Percentiles rank a stretch among this genome's conserved stretches.
phyloP scores from a whole-genome alignment of 768 basidiomycete genomes.

The Lactarius akahatsu region DNA sequence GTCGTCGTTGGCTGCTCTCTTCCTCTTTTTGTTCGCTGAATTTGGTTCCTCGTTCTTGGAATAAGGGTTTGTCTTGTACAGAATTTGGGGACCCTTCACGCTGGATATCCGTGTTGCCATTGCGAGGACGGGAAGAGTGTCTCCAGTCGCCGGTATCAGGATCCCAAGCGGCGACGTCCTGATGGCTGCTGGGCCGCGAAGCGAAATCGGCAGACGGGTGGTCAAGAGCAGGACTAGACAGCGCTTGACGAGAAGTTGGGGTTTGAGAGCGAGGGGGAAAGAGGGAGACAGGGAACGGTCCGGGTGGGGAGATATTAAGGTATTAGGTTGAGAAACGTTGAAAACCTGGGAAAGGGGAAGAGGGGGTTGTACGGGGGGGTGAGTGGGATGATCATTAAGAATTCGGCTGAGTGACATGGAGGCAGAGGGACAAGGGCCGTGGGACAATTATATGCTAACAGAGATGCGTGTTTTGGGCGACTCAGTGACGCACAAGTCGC shows the following conservation, averaged over 20 bases:
- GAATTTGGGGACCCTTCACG: constrained; percentile 36
- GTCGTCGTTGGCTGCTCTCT: constrained; percentile 50
- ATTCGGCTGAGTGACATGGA: constrained; percentile 33
- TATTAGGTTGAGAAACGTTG: constrained; percentile 22
- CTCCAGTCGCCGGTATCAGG: constrained; percentile 40
- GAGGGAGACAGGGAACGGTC: constrained; percentile 24
- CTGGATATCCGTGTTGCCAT: constrained; percentile 39
- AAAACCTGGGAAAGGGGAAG: constrained; percentile 36
- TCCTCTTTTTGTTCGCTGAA: constrained; percentile 47
- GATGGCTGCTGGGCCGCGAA: constrained; percentile 42
- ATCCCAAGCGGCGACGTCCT: constrained; percentile 43
- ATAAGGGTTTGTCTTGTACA: constrained; percentile 32
- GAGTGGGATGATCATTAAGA: constrained; percentile 50
- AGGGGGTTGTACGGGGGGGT: constrained; percentile 29
- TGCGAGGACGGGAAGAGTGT: constrained; percentile 41
- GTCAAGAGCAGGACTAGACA: constrained; percentile 32
- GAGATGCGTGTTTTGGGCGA: constrained; percentile 12
- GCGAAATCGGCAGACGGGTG: constrained; percentile 38
- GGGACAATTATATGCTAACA: constrained; percentile 18
- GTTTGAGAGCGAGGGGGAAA: constrained; percentile 25
- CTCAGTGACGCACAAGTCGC: constrained; percentile 28
- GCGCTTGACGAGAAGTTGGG: constrained; percentile 29
- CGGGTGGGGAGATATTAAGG: constrained; percentile 32
- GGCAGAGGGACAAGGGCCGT: constrained; percentile 21
- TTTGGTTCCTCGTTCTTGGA: constrained; percentile 26